Base-by-base conservation (phyloP, 306 rosid species). In the Prinsepia uniflora region DNA sequence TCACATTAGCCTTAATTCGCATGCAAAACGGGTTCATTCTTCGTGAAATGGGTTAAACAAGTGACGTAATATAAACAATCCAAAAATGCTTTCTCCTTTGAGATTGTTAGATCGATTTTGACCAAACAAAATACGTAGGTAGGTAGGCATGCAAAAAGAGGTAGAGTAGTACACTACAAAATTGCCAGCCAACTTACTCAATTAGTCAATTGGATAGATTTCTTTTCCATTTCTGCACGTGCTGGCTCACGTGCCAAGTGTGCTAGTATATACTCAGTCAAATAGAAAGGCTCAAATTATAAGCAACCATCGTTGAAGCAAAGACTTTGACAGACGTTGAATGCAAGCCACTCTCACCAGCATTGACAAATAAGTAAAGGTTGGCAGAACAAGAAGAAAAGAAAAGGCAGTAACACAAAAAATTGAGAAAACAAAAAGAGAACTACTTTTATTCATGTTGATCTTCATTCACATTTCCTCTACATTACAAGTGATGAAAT, bases 391-490 rank as follows among this genome's bases (percentile, higher is more conserved):
- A 53, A 18, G 22, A 61, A 61, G 34, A 52, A 9, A 63, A 39
- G 13, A 54, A 63, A 13, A 39, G 39, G 22, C 4, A 56, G n/a
- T 30, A 11, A 54, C 30, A 73, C 3, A 20, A 19, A 65, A 30
- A 30, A 2, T 30, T 30, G 4, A 30, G 36, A 30, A 30, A 30
- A 30, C 36, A 30, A 30, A 30, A 30, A 30, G 36, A 1, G 36
- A 30, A 30, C 36, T 1, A 30, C 36, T 3, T 74, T 50, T 66
- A 74, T 74, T 67, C 58, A 24, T 34, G 67, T 52, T 63, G 56
- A 71, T 52, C 54, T 6, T 40, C 44, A 49, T 76, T 69, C 58
- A 76, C 68, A 76, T 34, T 70, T 77, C 57, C 57, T 53, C 76
- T 64, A 56, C 67, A 63, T 9, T 30, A 30, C 57, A 41, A 10